phyloP scores from a whole-genome alignment of 805 yeast species.

The Myxozyma monticola region DNA sequence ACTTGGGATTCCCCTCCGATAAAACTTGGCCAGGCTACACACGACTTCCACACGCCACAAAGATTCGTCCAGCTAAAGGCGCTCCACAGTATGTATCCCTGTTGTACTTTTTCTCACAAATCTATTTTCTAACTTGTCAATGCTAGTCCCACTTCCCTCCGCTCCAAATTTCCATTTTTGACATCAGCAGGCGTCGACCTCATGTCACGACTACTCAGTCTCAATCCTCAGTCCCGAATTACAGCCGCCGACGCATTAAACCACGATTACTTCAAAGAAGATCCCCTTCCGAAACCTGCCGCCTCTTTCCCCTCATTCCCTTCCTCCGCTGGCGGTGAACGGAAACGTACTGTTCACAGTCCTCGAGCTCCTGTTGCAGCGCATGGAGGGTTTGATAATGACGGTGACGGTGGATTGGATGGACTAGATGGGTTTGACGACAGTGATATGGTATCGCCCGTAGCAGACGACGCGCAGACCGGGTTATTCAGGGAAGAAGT shows the following conservation, averaged over 20 bases:
- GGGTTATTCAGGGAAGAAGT: conserved; percentile 17
- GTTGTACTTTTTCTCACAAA: neutral
- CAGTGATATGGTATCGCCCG: conserved; percentile 17
- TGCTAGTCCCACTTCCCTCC: conserved; percentile 4
- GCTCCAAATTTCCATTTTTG: conserved; percentile 23
- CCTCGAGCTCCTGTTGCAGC: conserved; percentile 21
- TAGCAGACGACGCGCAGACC: neutral
- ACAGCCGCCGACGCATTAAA: conserved; percentile 50
- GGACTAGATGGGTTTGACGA: too few relatives aligned
- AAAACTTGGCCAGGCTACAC: conserved; percentile 30
- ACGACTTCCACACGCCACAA: conserved; percentile 41
- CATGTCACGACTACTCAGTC: conserved; percentile 42
- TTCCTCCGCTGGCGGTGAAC: conserved; percentile 22
- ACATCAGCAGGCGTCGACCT: conserved; percentile 37
- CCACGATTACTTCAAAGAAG: conserved; percentile 46
- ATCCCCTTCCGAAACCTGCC: conserved; percentile 47
- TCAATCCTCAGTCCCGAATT: conserved; percentile 47
- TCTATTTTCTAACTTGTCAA: neutral
- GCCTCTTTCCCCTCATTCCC: too few relatives aligned
- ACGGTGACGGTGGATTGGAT: neutral
- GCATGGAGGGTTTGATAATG: conserved; percentile 12
- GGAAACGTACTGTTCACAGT: conserved; percentile 2
- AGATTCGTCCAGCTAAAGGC: conserved; percentile 35
- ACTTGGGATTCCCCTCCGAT: conserved; percentile 47
- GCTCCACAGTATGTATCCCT: conserved; percentile 38